Evolutionary conservation across 495 filamentous ascomycete species (phyloP).

Genomic region (Lindgomyces ingoldianus): DNA sequence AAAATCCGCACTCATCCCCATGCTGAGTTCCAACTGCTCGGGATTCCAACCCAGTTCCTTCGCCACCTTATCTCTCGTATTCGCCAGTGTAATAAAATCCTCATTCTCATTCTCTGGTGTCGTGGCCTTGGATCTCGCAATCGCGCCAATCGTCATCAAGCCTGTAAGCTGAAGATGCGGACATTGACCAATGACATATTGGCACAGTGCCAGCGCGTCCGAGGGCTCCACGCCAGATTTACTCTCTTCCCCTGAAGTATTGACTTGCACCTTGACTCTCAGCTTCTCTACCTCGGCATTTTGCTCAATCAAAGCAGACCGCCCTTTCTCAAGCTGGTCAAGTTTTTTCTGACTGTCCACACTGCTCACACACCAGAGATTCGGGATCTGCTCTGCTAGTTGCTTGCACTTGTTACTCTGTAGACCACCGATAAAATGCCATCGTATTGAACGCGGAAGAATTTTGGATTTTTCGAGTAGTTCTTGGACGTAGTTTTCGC

Average conservation of each 20-base stretch:
- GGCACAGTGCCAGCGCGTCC: slow-evolving; percentile 60
- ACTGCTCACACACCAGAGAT: slow-evolving; percentile 90
- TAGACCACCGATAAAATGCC: slow-evolving; percentile 95
- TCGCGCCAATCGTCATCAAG: slow-evolving; percentile 95
- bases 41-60: slow-evolving; percentile 51
- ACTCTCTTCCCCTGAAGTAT: slow-evolving; percentile 83
- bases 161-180: slow-evolving; percentile 73
- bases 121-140: slow-evolving; percentile 73
- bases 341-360: slow-evolving; percentile 89
- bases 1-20: slow-evolving; percentile 94
- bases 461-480: slow-evolving; percentile 79
- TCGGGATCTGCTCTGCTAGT: slow-evolving; percentile 78
- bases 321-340: slow-evolving; percentile 72
- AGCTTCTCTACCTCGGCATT: slow-evolving; percentile 49
- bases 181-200: slow-evolving; percentile 67
- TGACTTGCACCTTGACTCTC: slow-evolving; percentile 86
- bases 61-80: slow-evolving; percentile 67
- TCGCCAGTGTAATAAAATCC: slow-evolving; percentile 72
- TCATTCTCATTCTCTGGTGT: slow-evolving; percentile 79
- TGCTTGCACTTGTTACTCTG: slow-evolving; percentile 90
- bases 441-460: slow-evolving; percentile 74
- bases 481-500: slow-evolving; percentile 97
- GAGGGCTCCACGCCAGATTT: slow-evolving; percentile 78
- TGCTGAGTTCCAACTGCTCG: slow-evolving; percentile 62
- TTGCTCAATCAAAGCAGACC: slow-evolving; percentile 55